Evolutionary conservation across 768 basidiomycete species (phyloP).

Genomic region (Lactarius sp.): DNA sequence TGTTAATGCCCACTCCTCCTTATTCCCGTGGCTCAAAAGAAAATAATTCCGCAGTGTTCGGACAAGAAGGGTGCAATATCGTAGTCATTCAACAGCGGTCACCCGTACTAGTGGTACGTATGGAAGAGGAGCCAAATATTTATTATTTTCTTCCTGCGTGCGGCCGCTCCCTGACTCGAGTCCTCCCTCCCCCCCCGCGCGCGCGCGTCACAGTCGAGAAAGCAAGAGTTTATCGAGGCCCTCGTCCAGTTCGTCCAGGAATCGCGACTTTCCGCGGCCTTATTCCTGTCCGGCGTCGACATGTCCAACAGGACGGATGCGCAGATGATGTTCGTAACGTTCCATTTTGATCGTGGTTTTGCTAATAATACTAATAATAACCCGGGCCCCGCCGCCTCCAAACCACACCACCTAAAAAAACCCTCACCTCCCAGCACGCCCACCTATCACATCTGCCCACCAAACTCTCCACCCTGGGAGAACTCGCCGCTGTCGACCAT

Average conservation of each 20-base stretch:
- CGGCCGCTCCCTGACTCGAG: too few species aligned
- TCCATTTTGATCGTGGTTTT: too few species aligned
- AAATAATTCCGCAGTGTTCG: slow-evolving; percentile 50
- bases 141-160: too few species aligned
- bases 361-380: too few species aligned
- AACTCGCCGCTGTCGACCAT: slow-evolving; percentile 44
- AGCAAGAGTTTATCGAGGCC: slow-evolving; percentile 58
- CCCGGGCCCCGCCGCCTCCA: too few species aligned
- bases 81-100: slow-evolving; percentile 74
- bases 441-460: slow-evolving; percentile 52
- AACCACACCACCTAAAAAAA: too few species aligned
- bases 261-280: slow-evolving; percentile 45
- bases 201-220: slow-evolving; percentile 45
- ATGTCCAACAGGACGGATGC: slow-evolving; percentile 65
- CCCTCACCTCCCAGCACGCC: slow-evolving; percentile 46
- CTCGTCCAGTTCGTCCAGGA: slow-evolving; percentile 53
- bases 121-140: too few species aligned
- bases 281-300: slow-evolving; percentile 76
- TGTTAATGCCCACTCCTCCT: slow-evolving; percentile 3
- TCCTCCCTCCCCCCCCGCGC: too few species aligned
- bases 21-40: slow-evolving; percentile 15
- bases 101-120: slow-evolving; percentile 64
- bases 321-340: slow-evolving; percentile 62
- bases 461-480: slow-evolving; percentile 41
- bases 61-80: slow-evolving; percentile 44